Conservation (phyloP, 164 flowering plant genomes). For the Brasenia schreberi region DNA sequence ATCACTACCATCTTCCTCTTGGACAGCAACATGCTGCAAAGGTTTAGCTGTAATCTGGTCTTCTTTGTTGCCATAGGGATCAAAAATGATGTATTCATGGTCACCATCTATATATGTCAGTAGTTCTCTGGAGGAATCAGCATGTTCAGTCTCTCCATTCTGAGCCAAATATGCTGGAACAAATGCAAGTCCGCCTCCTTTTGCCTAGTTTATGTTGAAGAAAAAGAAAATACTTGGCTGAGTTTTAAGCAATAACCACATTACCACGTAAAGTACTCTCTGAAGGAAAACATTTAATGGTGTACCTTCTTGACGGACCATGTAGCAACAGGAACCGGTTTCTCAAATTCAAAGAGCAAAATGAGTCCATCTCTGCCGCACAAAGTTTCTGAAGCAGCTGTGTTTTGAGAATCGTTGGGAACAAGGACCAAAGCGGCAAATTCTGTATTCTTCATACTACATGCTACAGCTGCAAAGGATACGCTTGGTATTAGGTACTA, state of each 20-base stretch:
- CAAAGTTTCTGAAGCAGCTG: constrained; percentile 12
- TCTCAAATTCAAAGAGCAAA: constrained; percentile 42
- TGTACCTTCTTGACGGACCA: constrained; percentile 82
- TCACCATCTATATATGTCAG: constrained; percentile 46
- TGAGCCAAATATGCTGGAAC: constrained; percentile 12
- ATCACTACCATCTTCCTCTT: constrained; percentile 49
- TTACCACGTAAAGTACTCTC: too few relatives aligned
- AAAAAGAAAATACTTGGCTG: background rate
- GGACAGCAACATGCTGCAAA: background rate
- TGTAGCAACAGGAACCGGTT: constrained; percentile 54
- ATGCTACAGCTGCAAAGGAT: constrained; percentile 52
- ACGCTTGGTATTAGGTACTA: too few relatives aligned
- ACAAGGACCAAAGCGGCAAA: constrained; percentile 71
- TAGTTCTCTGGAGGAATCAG: background rate
- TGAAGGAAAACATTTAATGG: background rate
- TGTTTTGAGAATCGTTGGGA: constrained; percentile 17
- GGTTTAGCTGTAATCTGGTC: constrained; percentile 1
- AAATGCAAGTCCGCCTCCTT: constrained; percentile 66
- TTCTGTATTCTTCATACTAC: constrained; percentile 27
- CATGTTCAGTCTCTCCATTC: too few relatives aligned
- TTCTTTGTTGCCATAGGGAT: constrained; percentile 35
- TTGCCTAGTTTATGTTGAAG: constrained; percentile 33
- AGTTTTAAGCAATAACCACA: too few relatives aligned
- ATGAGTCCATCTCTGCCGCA: constrained; percentile 50
- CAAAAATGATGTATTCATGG: constrained; percentile 74